Conservation (phyloP, 495 filamentous ascomycete genomes). For the Xylaria bambusicola region DNA sequence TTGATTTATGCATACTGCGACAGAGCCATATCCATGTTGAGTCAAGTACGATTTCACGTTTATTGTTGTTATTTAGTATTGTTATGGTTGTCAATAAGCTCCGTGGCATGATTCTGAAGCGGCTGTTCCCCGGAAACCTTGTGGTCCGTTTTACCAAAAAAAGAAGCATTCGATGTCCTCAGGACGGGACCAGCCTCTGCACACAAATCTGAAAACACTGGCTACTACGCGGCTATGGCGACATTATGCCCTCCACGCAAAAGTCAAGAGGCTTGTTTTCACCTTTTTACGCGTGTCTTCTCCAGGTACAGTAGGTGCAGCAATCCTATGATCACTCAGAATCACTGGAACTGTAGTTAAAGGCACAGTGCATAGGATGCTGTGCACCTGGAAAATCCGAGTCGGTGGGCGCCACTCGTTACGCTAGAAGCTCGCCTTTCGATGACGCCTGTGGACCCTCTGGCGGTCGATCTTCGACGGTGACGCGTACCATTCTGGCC, state of each 20-base stretch:
- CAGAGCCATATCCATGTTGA: too few relatives aligned
- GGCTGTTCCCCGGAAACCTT: background rate
- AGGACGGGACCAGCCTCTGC: background rate
- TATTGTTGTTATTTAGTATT: background rate
- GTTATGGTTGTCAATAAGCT: background rate
- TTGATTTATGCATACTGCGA: too few relatives aligned
- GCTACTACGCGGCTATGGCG: background rate
- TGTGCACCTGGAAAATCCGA: background rate
- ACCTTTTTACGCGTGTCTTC: too few relatives aligned
- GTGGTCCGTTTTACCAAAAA: background rate
- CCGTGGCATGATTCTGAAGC: background rate
- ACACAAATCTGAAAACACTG: background rate
- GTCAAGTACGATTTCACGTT: too few relatives aligned
- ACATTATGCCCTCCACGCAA: background rate
- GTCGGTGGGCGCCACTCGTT: background rate
- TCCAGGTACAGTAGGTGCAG: too few relatives aligned
- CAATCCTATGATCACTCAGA: too few relatives aligned
- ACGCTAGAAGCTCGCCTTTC: background rate
- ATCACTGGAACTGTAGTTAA: too few relatives aligned
- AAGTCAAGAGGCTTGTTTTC: too few relatives aligned
- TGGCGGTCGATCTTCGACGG: slow-evolving; percentile 11
- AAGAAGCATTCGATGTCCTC: slow-evolving; percentile 4
- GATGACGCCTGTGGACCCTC: background rate
- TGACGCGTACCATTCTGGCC: slow-evolving; percentile 10
- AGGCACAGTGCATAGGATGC: background rate